phyloP scores from a whole-genome alignment of 805 yeast genomes.

The Wickerhamomyces queroliae region DNA sequence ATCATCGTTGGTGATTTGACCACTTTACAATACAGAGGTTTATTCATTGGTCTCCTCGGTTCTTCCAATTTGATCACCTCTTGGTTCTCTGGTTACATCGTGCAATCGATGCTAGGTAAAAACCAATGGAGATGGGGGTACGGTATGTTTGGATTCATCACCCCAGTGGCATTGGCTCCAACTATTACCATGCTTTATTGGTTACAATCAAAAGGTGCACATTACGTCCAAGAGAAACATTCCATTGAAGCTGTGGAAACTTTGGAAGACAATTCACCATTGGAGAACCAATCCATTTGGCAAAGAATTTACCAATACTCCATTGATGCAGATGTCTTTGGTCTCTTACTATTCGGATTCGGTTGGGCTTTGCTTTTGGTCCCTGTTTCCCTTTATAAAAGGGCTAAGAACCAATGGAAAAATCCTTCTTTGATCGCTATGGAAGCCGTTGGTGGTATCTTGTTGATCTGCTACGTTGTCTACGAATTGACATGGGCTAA shows the following conservation, averaged over 20 bases:
- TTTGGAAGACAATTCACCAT: too few species aligned
- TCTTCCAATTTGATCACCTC: slow-evolving; percentile 34
- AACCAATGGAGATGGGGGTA: slow-evolving; percentile 50
- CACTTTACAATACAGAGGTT: slow-evolving; percentile 29
- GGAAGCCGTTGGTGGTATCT: slow-evolving; percentile 33
- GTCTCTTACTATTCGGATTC: too few species aligned
- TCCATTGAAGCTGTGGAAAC: too few species aligned
- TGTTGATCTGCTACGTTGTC: slow-evolving; percentile 27
- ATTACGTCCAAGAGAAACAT: too few species aligned
- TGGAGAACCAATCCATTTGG: too few species aligned
- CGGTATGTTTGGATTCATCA: slow-evolving; percentile 42
- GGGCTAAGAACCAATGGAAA: slow-evolving; percentile 28
- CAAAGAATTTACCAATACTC: too few species aligned
- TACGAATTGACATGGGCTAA: slow-evolving; percentile 32
- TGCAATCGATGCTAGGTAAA: slow-evolving; percentile 16
- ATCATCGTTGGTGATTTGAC: slow-evolving; percentile 30
- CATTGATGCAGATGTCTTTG: too few species aligned
- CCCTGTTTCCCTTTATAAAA: slow-evolving; percentile 30
- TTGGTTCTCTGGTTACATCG: slow-evolving; percentile 34
- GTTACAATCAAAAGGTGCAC: too few species aligned
- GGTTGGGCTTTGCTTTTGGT: slow-evolving; percentile 33
- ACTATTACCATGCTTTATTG: too few species aligned
- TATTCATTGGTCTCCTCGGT: slow-evolving; percentile 26
- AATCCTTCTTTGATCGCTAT: slow-evolving; percentile 38
- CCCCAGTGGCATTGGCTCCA: too few species aligned